These are phyloP conservation scores for Epichloe amarillans DNA, from an alignment of 2,329 filamentous ascomycete species.

Conservation along the genomic window DNA sequence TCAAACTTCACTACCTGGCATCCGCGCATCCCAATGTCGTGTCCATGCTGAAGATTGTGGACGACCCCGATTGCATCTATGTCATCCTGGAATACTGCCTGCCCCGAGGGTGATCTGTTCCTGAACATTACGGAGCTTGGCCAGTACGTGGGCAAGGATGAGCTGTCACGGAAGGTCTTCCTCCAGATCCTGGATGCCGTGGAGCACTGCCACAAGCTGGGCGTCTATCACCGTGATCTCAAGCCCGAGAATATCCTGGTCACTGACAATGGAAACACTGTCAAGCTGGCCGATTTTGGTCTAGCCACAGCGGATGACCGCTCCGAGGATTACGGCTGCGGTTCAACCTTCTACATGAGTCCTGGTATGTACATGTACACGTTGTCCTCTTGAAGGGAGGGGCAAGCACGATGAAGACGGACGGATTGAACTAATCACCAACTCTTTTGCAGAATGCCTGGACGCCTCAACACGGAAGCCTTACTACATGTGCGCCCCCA, in stretches of 20 bases:
- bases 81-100: conserved; percentile 94
- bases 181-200: conserved; percentile 95
- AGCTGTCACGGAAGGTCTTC: conserved; percentile 74
- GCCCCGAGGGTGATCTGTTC: conserved; percentile 92
- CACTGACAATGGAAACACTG: conserved; percentile 72
- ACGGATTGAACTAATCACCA: conserved; percentile 7
- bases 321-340: conserved; percentile 92
- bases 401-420: neutral
- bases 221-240: conserved; percentile 93
- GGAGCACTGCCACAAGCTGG: conserved; percentile 80
- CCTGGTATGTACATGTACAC: conserved; percentile 54
- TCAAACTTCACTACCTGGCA: conserved; percentile 78
- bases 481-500: conserved; percentile 82
- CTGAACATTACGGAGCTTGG: conserved; percentile 93
- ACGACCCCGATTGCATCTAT: conserved; percentile 83
- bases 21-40: conserved; percentile 88
- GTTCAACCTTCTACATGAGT: conserved; percentile 98
- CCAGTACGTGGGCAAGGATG: conserved; percentile 86
- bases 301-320: conserved; percentile 73
- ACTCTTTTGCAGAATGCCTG: conserved; percentile 59
- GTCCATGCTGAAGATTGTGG: conserved; percentile 85
- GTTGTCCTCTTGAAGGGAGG: no score
- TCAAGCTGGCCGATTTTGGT: conserved; percentile 96
- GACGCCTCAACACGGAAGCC: conserved; percentile 61
- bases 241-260: conserved; percentile 98